phyloP scores from a whole-genome alignment of 192 early-diverging fungal species.

The Coemansia sp. region DNA sequence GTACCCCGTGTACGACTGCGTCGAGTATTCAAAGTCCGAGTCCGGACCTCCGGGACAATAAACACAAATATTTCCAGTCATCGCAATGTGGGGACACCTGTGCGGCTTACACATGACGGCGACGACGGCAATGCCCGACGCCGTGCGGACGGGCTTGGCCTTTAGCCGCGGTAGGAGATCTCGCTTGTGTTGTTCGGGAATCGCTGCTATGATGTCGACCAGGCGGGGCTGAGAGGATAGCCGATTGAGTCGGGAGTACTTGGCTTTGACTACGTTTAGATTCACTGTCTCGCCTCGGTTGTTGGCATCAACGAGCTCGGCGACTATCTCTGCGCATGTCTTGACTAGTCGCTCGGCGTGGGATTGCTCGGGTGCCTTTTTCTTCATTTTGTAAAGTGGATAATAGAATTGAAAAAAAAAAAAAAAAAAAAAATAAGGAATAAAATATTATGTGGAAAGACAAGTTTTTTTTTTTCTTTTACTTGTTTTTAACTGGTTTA shows the following conservation, averaged over 20 bases:
- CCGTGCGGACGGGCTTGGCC: constrained; percentile 96
- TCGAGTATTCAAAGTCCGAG: constrained; percentile 99
- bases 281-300: constrained; percentile 75
- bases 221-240: constrained; percentile 88
- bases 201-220: constrained; percentile 97
- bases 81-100: constrained; percentile 97
- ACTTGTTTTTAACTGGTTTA: neutral
- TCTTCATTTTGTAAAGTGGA: constrained; percentile 24
- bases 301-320: constrained; percentile 76
- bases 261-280: constrained; percentile 80
- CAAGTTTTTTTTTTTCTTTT: neutral
- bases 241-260: constrained; percentile 71
- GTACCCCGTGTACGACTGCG: constrained; percentile 99
- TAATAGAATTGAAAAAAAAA: neutral
- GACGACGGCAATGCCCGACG: constrained; percentile 58
- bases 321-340: constrained; percentile 86
- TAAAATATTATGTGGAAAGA: neutral
- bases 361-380: constrained; percentile 44
- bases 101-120: constrained; percentile 73
- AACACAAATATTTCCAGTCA: constrained; percentile 99
- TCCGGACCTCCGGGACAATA: constrained; percentile 98
- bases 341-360: constrained; percentile 78
- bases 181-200: constrained; percentile 89
- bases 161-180: constrained; percentile 83
- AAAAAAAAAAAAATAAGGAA: neutral